Base-by-base conservation (phyloP, 768 basidiomycete genomes). In the Boletus fagicola region DNA sequence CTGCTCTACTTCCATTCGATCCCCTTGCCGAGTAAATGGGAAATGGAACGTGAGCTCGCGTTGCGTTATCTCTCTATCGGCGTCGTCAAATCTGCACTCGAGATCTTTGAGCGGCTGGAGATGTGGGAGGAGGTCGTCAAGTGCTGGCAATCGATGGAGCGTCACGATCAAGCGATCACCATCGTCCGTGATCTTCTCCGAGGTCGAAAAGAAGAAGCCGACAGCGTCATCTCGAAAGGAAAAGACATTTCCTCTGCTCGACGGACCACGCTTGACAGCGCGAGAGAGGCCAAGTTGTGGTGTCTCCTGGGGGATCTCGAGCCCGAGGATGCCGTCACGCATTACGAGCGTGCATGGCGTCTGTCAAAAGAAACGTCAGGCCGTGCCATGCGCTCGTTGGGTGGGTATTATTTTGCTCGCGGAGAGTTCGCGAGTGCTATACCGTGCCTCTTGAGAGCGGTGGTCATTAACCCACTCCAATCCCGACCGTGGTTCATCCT, bases 61-160 rank as follows among this genome's bases (percentile, higher is more conserved):
- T 72, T 80, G 62, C 83, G 92, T 52, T 94, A 89, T 75, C 76
- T 94, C 62, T 80, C 84, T 45, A 78, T 98, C 49, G 97, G 97
- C 16, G 93, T 96, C 54, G 79, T 90, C 57, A 87, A 87, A 63
- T 94, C 91, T 5, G 95, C 97, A 0, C 77, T 98, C 49, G 95
- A 90, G 71, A 95, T 98, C 54, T 98, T 94, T 68, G 89, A 93
- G 74, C 82, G 92, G 36, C 77, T 98, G 58, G 94, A 98, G 75
- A 94, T 98, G 94, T 99, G 95, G 95, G 97, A 97, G 74, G 92
- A 98, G 61, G 94, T 92, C 9, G 93, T 94, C 43, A 79, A 82
- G 60, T 98, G 96, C 73, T 92, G 89, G 78, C 85, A 87, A 58
- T 77, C 85, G 18, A 80, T 95, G 75, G 94, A 96, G 62, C 77